These are phyloP conservation scores for Capronia epimyces DNA, from an alignment of 2,329 filamentous ascomycete species.

Conservation along the genomic window DNA sequence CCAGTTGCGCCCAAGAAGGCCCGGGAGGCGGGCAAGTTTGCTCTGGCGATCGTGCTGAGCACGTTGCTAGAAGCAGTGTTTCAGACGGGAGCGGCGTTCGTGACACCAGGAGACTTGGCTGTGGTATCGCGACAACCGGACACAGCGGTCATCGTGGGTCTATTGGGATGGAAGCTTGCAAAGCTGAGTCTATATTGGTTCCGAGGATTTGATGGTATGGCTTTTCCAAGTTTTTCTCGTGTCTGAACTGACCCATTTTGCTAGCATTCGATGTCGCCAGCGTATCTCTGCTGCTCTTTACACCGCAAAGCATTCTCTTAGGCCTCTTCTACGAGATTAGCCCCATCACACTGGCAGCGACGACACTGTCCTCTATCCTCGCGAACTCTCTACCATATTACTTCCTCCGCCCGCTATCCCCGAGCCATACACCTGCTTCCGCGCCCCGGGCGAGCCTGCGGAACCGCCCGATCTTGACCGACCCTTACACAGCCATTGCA, in stretches of 20 bases:
- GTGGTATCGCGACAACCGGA: conserved; percentile 60
- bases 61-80: conserved; percentile 60
- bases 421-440: conserved; percentile 54
- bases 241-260: neutral
- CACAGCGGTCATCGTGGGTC: conserved; percentile 53
- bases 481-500: conserved; percentile 57
- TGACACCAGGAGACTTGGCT: conserved; percentile 61
- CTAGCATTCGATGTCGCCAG: conserved; percentile 61
- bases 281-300: conserved; percentile 64
- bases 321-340: conserved; percentile 70
- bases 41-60: conserved; percentile 47
- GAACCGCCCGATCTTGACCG: conserved; percentile 61
- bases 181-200: conserved; percentile 71
- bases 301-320: conserved; percentile 71
- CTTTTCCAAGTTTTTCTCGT: neutral
- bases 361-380: conserved; percentile 62
- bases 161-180: conserved; percentile 54
- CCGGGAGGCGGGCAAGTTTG: conserved; percentile 37
- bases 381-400: conserved; percentile 68
- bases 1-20: neutral
- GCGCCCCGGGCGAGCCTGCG: conserved; percentile 41
- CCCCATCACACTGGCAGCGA: conserved; percentile 54
- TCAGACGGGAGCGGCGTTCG: conserved; percentile 57
- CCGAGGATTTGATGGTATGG: conserved; percentile 59
- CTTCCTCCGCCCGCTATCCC: conserved; percentile 63